Evolutionary conservation across 805 yeast genomes (phyloP), one percentile per base, ranked within the genome.

Genomic region (Sugiyamaella marilandica): DNA sequence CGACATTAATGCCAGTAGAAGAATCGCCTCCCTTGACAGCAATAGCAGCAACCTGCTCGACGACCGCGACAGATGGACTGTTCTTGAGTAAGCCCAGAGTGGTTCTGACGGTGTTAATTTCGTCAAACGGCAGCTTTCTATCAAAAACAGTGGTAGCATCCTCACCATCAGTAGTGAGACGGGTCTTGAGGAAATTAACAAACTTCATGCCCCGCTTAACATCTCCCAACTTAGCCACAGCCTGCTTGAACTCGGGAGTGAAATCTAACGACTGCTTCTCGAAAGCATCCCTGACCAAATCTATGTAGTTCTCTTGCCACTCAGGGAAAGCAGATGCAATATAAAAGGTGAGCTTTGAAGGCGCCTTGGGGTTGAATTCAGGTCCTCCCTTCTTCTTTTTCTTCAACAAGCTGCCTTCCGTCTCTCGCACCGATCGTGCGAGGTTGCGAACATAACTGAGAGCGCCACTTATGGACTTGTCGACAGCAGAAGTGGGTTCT

Each of bases 181-280:
- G 83, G 67, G 84, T 87, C 72, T 94, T 91, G 70, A 94, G 75
- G 62, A 81, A 74, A 59, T 92, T 84, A 56, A 94, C 90, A 70
- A 91, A 92, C 55, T 98, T 98, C 98, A 94, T 94, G 55, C 96
- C 97, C 63, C 95, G 85, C 80, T 94, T 94, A 87, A 91, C 87
- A 65, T 94, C 98, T 13, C 76, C 76, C 10, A 70, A 59, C 55
- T 70, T 65, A 48, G 69, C 64, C 26, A 72, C 76, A 50, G 65
- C 61, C 56, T 65, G 63, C 60, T 70, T 70, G 61, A 72, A 63
- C 18, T 67, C 73, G 10, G 68, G 67, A 26, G 68, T 57, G 62
- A 70, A 65, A 26, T 66, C 67, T 52, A 67, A 55, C 47, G 68
- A 61, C 51, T 53, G 44, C 45, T 54, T 32, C 29, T 59, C 62